Percentiles rank a stretch among this genome's conserved stretches.
phyloP scores from a whole-genome alignment of 2,329 filamentous ascomycete genomes.

The Zasmidium citrigriseum region DNA sequence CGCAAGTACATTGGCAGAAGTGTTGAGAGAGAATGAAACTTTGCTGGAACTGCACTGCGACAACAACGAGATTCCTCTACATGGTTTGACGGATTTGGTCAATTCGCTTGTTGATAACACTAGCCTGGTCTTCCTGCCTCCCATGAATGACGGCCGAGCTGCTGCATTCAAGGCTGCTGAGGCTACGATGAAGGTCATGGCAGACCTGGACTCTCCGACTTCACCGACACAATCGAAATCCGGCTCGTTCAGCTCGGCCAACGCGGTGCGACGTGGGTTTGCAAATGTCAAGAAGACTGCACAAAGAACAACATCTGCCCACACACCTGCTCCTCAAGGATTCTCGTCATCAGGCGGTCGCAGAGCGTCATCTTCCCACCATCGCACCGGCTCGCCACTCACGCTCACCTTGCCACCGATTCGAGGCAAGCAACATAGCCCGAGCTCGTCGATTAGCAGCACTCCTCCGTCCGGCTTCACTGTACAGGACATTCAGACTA shows the following conservation, averaged over 20 bases:
- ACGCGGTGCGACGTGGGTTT: conserved; percentile 34
- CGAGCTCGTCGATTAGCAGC: conserved; percentile 16
- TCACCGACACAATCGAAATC: conserved; percentile 21
- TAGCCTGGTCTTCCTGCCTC: conserved; percentile 62
- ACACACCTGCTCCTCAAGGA: conserved; percentile 34
- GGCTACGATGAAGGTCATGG: conserved; percentile 36
- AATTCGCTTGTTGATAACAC: conserved; percentile 68
- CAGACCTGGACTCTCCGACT: conserved; percentile 26
- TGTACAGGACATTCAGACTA: conserved; percentile 53
- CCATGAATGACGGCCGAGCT: conserved; percentile 62
- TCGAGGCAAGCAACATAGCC: conserved; percentile 23
- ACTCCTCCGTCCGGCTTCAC: conserved; percentile 35
- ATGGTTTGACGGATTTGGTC: conserved; percentile 68
- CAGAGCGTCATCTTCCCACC: conserved; percentile 11
- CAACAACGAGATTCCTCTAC: conserved; percentile 71
- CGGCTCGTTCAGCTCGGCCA: conserved; percentile 13
- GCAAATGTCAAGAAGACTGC: conserved; percentile 34
- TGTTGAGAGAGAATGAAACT: conserved; percentile 64
- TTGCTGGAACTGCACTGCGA: conserved; percentile 69
- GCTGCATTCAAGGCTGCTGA: conserved; percentile 56
- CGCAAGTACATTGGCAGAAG: conserved; percentile 68
- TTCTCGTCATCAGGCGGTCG: conserved; percentile 21
- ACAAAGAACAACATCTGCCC: conserved; percentile 28
- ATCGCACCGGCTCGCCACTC: conserved; percentile 20
- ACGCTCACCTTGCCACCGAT: conserved; percentile 29